Base-by-base conservation (phyloP, 331 rosid species). In the Erythrophleum ivorense region DNA sequence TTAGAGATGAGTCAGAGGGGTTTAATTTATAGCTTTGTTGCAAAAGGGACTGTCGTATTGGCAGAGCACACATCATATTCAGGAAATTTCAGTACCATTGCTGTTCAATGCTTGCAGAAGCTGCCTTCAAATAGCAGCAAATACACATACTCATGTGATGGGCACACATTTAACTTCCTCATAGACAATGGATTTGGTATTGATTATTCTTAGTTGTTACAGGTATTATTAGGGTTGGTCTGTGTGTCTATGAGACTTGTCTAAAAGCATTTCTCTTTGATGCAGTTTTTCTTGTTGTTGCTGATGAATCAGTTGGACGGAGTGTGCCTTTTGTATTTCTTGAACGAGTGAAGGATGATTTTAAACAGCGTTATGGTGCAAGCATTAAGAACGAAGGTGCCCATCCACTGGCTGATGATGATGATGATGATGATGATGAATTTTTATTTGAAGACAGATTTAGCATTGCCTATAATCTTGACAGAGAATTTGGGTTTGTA, bases 281-380 rank as follows among this genome's bases (percentile, higher is more conserved):
- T 88, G 88, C 92, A 95, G 99, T 93, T 82, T 95, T 91, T 81
- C 99, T 95, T 73, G 98, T 94, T 85, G 98, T 95, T 82, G 99
- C 98, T 0, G 98, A 92, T 83, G 99, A 95, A 83, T 86, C 97
- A 0, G 82, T 82, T 36, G 98, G 99, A 38, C 90, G 99, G 86
- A 88, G 90, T 79, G 84, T 92, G 73, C 99, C 99, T 38, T 95
- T 95, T 81, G 92, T 95, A 54, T 93, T 95, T 80, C 98, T 95
- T 81, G 99, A 95, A 6, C 90, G 95, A 78, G 97, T 95, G 87
- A 95, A 95, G 82, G 97, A 91, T 58, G 99, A 95, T 75, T 95
- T 95, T 62, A 89, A 78, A 84, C 87, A 93, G 91, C 89, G 90
- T 0, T 95, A 95, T 86, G 91, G 94, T 43, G 82, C 89, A 65